These are phyloP conservation scores for Zymoseptoria pseudotritici DNA, from an alignment of 2,329 filamentous ascomycete genomes.

Conservation along the genomic window DNA sequence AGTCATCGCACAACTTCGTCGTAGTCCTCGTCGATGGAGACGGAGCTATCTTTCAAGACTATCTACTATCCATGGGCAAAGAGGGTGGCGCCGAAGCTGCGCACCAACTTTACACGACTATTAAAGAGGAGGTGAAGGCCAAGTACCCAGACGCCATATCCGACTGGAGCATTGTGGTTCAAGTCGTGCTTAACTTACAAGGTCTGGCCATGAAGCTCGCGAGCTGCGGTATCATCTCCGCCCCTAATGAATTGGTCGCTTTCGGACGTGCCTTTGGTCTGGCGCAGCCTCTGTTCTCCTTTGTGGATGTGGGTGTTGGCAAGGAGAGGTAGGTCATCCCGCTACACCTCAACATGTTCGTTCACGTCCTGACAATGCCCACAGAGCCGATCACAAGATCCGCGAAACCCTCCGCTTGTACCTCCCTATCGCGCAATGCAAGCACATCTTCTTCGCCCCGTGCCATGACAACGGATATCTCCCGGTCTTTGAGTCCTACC, in stretches of 20 bases:
- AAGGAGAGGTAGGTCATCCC: slow-evolving; percentile 30
- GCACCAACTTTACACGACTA: slow-evolving; percentile 34
- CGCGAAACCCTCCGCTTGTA: slow-evolving; percentile 41
- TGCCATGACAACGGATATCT: slow-evolving; percentile 42
- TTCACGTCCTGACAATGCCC: neutral
- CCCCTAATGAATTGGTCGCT: slow-evolving; percentile 32
- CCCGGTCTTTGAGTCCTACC: slow-evolving; percentile 33
- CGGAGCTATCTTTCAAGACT: slow-evolving; percentile 40
- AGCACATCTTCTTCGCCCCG: slow-evolving; percentile 40
- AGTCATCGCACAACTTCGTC: slow-evolving; percentile 36
- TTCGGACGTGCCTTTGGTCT: slow-evolving; percentile 40
- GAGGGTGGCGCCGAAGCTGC: slow-evolving; percentile 43
- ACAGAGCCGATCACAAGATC: slow-evolving; percentile 40
- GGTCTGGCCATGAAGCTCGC: slow-evolving; percentile 38
- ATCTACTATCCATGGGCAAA: slow-evolving; percentile 34
- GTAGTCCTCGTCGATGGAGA: slow-evolving; percentile 45
- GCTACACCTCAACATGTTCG: neutral
- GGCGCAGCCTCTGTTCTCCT: slow-evolving; percentile 40
- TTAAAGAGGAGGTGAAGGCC: slow-evolving; percentile 36
- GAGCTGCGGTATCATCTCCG: slow-evolving; percentile 34
- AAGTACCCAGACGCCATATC: slow-evolving; percentile 33
- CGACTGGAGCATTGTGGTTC: slow-evolving; percentile 40
- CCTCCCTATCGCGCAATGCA: slow-evolving; percentile 39
- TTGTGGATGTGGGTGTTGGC: slow-evolving; percentile 41
- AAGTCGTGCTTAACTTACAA: slow-evolving; percentile 42